Evolutionary conservation across 495 filamentous ascomycete species (phyloP), one percentile per base, ranked within the genome.

Genomic region (Annulohypoxylon maeteangense): DNA sequence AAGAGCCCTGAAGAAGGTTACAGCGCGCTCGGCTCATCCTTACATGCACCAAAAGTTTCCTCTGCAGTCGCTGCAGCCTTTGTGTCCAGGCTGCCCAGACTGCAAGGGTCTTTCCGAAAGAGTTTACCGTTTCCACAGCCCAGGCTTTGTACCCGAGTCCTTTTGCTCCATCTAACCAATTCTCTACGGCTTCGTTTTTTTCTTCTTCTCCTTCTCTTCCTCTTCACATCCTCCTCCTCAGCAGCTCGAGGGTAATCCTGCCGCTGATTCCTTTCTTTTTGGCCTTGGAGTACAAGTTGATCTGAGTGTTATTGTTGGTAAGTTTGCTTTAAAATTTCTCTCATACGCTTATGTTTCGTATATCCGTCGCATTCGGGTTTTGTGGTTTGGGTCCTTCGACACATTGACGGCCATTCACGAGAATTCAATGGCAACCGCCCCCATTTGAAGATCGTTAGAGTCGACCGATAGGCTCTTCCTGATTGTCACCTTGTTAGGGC

Each of bases 201-300:
- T 64, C 51, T 50, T 61, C 51, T 69, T 57, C 50, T 45, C 14
- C 44, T 57, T 58, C 64, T 53, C 57, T 48, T 47, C 18, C 25
- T 25, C 57, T 69, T 59, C 42, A 63, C 70, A 73, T 66, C 70
- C 61, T 69, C 48, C 54, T 73, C 70, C 48, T 62, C 70, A 73
- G 68, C 62, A 71, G 65, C 70, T 69, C 66, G 50, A 66, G 70
- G 70, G 48, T 55, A 59, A 53, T 44, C 62, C 62, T 73, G 70
- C 61, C 65, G 65, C 65, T 69, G 65, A 56, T 73, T 73, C 25
- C 70, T 73, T 73, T 73, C 70, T 73, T 73, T 73, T 73, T 73
- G 65, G 65, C 70, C 55, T 67, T 73, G 70, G 70, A 73, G 62
- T 73, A 68, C 48, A 73, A 65, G 65, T 73, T 51, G 50, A 73